phyloP scores from a whole-genome alignment of 352 stramenopile genomes.

The Phytophthora niederhauseri region DNA sequence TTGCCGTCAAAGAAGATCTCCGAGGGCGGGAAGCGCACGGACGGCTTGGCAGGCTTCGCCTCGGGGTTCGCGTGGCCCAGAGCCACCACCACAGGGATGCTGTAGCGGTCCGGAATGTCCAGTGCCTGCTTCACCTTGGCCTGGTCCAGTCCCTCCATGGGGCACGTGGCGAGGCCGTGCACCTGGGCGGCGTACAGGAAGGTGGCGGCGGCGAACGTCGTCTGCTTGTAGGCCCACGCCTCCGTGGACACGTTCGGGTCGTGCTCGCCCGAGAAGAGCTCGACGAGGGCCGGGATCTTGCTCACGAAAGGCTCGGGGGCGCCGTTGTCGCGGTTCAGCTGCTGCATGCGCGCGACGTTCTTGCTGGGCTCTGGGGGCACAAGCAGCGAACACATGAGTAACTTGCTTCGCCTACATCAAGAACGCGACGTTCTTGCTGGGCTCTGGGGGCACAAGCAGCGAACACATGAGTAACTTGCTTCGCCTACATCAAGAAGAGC shows the following conservation, averaged over 20 bases:
- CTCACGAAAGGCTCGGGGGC: constrained; percentile 43
- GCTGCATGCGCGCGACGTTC: constrained; percentile 65
- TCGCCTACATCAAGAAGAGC: background rate
- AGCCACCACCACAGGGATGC: constrained; percentile 62
- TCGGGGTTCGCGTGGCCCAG: constrained; percentile 53
- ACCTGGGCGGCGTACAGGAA: constrained; percentile 70
- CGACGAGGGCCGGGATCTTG: constrained; percentile 50
- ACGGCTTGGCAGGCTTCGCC: constrained; percentile 19
- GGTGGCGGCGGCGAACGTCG: constrained; percentile 58
- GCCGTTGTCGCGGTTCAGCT: constrained; percentile 64
- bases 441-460: constrained; percentile 36
- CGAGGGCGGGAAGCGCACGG: constrained; percentile 52
- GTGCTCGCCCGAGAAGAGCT: constrained; percentile 61
- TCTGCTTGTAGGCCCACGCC: constrained; percentile 82
- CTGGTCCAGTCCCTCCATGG: constrained; percentile 77
- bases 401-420: background rate
- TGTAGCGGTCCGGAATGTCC: constrained; percentile 74
- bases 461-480: background rate
- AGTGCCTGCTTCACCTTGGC: constrained; percentile 47
- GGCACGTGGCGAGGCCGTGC: constrained; percentile 61
- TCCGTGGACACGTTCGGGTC: constrained; percentile 57
- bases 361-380: constrained; percentile 55
- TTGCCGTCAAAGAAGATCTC: constrained; percentile 82
- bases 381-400: background rate
- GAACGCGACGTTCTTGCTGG: constrained; percentile 60